Conservation (phyloP, 2,329 filamentous ascomycete genomes). For the Huntiella bhutanensis region DNA sequence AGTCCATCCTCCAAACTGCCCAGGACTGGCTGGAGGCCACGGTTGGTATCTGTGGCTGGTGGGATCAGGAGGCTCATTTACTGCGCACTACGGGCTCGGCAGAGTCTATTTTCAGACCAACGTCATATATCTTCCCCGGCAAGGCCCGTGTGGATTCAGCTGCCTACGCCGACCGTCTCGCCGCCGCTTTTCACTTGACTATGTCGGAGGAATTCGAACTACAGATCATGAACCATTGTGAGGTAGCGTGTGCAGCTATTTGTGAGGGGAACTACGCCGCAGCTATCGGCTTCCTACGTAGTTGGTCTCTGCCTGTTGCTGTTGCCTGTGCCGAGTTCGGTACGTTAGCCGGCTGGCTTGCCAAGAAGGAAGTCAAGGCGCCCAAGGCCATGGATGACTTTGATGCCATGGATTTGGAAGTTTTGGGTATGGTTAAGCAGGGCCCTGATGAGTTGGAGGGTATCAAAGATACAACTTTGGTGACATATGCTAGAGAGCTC, state of each 20-base stretch:
- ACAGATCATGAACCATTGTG: constrained; percentile 54
- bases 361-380: constrained; percentile 43
- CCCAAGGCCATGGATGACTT: constrained; percentile 11
- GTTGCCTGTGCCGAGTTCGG: constrained; percentile 68
- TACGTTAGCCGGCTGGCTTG: constrained; percentile 67
- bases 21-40: constrained; percentile 89
- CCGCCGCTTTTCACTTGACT: constrained; percentile 50
- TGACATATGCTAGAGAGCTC: constrained; percentile 53
- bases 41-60: constrained; percentile 72
- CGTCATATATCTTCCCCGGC: constrained; percentile 15
- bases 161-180: constrained; percentile 56
- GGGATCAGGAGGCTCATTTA: constrained; percentile 58
- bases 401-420: constrained; percentile 67
- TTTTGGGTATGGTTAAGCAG: constrained; percentile 48
- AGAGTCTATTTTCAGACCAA: neutral
- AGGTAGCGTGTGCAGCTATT: constrained; percentile 64
- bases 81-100: too few relatives aligned
- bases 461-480: constrained; percentile 62
- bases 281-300: constrained; percentile 52
- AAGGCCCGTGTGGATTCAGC: constrained; percentile 18
- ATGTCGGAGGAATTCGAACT: constrained; percentile 55
- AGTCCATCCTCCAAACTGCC: constrained; percentile 56
- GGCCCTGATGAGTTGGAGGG: constrained; percentile 42
- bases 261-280: constrained; percentile 69
- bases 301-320: constrained; percentile 65